phyloP scores from a whole-genome alignment of 805 yeast genomes.

The Dipodascopsis uninucleata region DNA sequence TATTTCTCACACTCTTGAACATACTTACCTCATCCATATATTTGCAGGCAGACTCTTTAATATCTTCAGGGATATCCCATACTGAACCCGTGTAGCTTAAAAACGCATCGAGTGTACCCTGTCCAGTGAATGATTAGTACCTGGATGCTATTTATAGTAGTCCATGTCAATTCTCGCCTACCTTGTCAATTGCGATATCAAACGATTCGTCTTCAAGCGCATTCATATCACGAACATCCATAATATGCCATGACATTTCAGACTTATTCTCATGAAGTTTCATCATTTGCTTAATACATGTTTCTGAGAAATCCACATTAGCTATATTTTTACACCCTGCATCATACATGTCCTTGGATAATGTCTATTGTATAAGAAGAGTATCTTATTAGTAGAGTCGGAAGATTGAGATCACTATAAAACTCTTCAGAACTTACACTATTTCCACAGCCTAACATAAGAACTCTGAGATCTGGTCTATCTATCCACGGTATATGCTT shows the following conservation, averaged over 20 bases:
- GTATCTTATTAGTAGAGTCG: background rate
- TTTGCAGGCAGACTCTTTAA: constrained; percentile 18
- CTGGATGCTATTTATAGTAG: background rate
- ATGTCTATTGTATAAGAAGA: constrained; percentile 11
- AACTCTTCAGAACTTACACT: too few species aligned
- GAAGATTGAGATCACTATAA: background rate
- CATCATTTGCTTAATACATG: constrained; percentile 30
- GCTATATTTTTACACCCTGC: constrained; percentile 27
- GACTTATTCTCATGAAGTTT: constrained; percentile 12
- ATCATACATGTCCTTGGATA: constrained; percentile 31
- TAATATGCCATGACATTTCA: constrained; percentile 32
- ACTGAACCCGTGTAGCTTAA: constrained; percentile 32
- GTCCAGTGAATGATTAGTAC: background rate
- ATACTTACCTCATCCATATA: constrained; percentile 30
- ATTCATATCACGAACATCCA: constrained; percentile 31
- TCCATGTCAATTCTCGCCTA: background rate
- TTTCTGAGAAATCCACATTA: constrained; percentile 30
- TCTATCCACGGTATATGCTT: constrained; percentile 21
- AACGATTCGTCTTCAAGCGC: constrained; percentile 21
- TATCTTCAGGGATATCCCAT: constrained; percentile 31
- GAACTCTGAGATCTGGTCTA: constrained; percentile 8
- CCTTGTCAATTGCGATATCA: constrained; percentile 32
- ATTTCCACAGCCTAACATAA: constrained; percentile 34
- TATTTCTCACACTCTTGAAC: background rate
- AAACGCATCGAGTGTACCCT: constrained; percentile 32